A percentile compares a stretch with the other conserved stretches of the same genome.
Conservation (phyloP, 768 basidiomycete genomes). For the Tremella mesenterica region DNA sequence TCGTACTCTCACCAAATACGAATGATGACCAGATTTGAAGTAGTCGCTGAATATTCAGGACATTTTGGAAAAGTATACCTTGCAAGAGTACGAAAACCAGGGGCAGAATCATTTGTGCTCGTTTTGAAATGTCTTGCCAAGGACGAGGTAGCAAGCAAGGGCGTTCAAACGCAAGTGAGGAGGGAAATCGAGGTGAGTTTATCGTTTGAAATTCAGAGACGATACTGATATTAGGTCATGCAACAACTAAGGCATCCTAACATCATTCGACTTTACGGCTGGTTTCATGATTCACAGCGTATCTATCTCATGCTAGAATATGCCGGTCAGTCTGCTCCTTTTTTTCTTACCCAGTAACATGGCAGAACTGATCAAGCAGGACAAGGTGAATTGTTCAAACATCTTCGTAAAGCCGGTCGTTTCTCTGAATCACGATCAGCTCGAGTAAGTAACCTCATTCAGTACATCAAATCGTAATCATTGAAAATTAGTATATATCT, state of each 20-base stretch:
- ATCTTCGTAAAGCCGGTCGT: conserved; percentile 70
- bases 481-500: conserved; percentile 63
- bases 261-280: conserved; percentile 85
- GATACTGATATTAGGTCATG: conserved; percentile 26
- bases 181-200: conserved; percentile 82
- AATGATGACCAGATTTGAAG: conserved; percentile 64
- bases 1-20: neutral
- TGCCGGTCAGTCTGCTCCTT: conserved; percentile 57
- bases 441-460: conserved; percentile 41
- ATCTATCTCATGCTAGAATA: conserved; percentile 98
- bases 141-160: conserved; percentile 78
- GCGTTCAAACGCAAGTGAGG: conserved; percentile 90
- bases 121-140: conserved; percentile 96
- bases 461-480: neutral
- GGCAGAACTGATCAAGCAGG: conserved; percentile 10
- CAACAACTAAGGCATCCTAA: conserved; percentile 60
- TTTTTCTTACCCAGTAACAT: no score
- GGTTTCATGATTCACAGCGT: conserved; percentile 93
- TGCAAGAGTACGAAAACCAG: conserved; percentile 78
- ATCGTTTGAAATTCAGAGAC: neutral
- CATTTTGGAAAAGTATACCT: conserved; percentile 99
- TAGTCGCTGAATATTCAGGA: conserved; percentile 54
- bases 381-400: conserved; percentile 84
- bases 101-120: conserved; percentile 73
- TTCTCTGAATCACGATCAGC: conserved; percentile 83